Base-by-base conservation (phyloP, 2,329 filamentous ascomycete genomes). In the Lachnellula occidentalis region DNA sequence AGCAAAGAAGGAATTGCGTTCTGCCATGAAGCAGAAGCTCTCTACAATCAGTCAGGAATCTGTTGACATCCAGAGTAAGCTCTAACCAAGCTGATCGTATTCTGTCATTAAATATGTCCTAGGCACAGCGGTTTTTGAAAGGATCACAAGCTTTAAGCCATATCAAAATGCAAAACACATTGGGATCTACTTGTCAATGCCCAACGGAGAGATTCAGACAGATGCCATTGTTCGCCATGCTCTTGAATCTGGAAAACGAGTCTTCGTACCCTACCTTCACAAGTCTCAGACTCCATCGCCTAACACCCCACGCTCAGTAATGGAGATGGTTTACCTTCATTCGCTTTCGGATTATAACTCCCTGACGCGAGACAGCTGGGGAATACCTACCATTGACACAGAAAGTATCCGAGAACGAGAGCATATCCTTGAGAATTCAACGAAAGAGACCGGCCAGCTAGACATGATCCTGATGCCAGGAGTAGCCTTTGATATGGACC, bases 171-270 rank as follows among this genome's bases (percentile, higher is more conserved):
- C 94, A 42, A 79, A 77, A 57, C 80, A 83, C 51, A 82, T 99
- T 66, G 91, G 89, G 63, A 79, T 99, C 54, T 99, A 95, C 69
- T 78, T 99, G 15, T 94, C 92, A 11, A 99, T 99, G 94, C 91
- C 92, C 1, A 75, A 77, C 9, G 87, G 86, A 22, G 94, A 99
- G 73, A 81, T 96, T 24, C 89, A 91, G 63, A 99, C 94, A 1
- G 83, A 86, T 50, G 76, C 78, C 48, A 90, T 97, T 52, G 90
- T 97, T 8, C 81, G 82, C 27, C 83, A 96, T 74, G 92, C 92
- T 12, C 76, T 99, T 24, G 72, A 74, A 6, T 71, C 77, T 3
- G 90, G 88, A 39, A 99, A 97, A 73, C 78, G 86, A 58, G 91
- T 99, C 55, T 97, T 90, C 70, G 85, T 99, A 47, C 94, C 94